A percentile compares a stretch with the other conserved stretches of the same genome.
Conservation (phyloP, 257 asterid species). For the Solanum gracilifrons region DNA sequence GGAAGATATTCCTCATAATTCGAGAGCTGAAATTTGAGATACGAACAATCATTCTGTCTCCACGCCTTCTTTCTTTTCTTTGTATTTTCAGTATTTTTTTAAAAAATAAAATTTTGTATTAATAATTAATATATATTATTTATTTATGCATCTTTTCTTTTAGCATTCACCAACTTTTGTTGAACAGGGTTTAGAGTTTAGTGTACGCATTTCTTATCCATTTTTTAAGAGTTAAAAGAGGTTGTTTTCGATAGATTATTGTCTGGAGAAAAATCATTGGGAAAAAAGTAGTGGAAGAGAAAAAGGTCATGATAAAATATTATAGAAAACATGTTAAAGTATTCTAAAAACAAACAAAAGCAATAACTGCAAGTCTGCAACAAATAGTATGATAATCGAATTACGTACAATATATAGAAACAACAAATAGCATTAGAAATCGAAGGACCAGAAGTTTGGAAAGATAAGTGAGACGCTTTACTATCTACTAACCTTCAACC, state of each 20-base stretch:
- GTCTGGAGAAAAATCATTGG: rapidly evolving
- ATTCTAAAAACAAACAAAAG: neutral
- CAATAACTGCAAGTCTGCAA: too few species aligned
- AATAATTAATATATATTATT: neutral
- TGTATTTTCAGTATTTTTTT: neutral
- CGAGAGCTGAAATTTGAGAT: neutral
- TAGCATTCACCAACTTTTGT: neutral
- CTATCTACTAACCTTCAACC: neutral
- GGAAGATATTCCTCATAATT: conserved; percentile 5
- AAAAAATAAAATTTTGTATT: neutral
- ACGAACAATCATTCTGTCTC: neutral
- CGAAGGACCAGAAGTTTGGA: neutral
- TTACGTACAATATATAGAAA: neutral
- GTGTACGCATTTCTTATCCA: rapidly evolving
- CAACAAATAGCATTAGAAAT: neutral
- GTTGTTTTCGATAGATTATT: neutral
- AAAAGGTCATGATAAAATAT: neutral
- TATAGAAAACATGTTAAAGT: neutral
- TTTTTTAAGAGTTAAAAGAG: neutral
- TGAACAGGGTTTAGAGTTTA: neutral
- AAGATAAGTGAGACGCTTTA: neutral
- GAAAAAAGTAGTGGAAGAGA: neutral
- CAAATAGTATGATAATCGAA: neutral
- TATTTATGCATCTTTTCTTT: neutral
- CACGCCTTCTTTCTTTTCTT: neutral